Base-by-base conservation (phyloP, 2,329 filamentous ascomycete genomes). In the Seiridium unicorne region DNA sequence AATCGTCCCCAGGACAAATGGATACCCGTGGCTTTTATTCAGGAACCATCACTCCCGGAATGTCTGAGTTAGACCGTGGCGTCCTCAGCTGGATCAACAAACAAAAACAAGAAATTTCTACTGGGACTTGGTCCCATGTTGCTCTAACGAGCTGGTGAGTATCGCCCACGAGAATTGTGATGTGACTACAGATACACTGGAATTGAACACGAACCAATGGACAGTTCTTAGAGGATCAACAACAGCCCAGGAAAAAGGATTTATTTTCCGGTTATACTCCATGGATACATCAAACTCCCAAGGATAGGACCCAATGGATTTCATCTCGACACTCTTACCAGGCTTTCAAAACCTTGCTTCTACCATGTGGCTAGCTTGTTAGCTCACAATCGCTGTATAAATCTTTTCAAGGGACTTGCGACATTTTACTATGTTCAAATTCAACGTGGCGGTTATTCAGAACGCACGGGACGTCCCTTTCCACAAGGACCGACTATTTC, bases 121-220 rank as follows among this genome's bases (percentile, higher is more conserved):
- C 18, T 53, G 47, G 13, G 47, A 35, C 26, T 18, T 34, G 8
- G 4, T 32, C 36, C 44, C 46, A 32, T 18, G 31, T 44, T 32
- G 40, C 54, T 51, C 61, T n/a, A n/a, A n/a, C 4, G 49, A 53
- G 35, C 8, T 53, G 64, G 76, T 78, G 63, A 78, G 76, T 78
- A 76, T 76, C 64, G 70, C 72, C 75, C 74, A 66, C 63, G 48
- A 62, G 60, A 63, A 65, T 26, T 26, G 56, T 44, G 51, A 32
- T 60, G 65, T 71, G 66, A 69, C 66, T 63, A 55, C 68, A 68
- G 63, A 59, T 64, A 56, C 18, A 32, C 5, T 40, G 35, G 38
- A 49, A 4, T 6, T 38, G 10, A 42, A n/a, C 34, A 57, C 44
- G 32, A 51, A 46, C 55, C 57, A 59, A 59, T 31, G 57, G 57